Base-by-base conservation (phyloP, 2,329 filamentous ascomycete species). In the Hypoxylon sp. region DNA sequence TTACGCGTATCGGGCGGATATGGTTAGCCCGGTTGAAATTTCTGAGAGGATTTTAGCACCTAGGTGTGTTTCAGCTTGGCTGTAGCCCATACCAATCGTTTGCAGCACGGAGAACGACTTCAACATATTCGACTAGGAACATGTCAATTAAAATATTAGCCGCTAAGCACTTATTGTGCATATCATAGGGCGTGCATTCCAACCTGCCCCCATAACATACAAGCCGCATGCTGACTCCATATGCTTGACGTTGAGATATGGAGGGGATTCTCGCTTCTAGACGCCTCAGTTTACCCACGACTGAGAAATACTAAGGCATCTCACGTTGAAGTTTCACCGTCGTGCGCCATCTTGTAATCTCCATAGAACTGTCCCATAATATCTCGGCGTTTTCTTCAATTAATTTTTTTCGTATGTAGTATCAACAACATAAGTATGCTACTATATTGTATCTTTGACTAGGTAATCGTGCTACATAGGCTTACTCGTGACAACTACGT, bases 1-100 rank as follows among this genome's bases (percentile, higher is more conserved):
- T 59, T 59, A 51, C 56, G 56, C 35, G 56, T 50, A 29, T 29
- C 11, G 17, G 14, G 17, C 33, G 24, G 51, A 39, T 19, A 5
- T n/a, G 3, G 22, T 42, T 59, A 52, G 56, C 24, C 33, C 8
- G 14, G 9, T 39, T 13, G n/a, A 35, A 42, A 17, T n/a, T 39
- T 19, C 44, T 4, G n/a, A 37, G 33, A 11, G 22, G 14, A 44
- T 44, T 44, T 35, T 50, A 58, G 22, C 46, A 26, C 44, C 1
- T 37, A n/a, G 11, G 8, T 42, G n/a, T 39, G 24, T 9, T 33
- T 47, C 39, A 56, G 54, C 39, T 13, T 5, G 14, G 42, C 35
- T 56, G 11, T 50, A 19, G 26, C 13, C 47, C 14, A 50, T 48
- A 26, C 29, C 29, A 31, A 8, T 48, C 17, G 6, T 48, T 26